phyloP scores from a whole-genome alignment of 108 stramenopile genomes.

The Skeletonema potamos region DNA sequence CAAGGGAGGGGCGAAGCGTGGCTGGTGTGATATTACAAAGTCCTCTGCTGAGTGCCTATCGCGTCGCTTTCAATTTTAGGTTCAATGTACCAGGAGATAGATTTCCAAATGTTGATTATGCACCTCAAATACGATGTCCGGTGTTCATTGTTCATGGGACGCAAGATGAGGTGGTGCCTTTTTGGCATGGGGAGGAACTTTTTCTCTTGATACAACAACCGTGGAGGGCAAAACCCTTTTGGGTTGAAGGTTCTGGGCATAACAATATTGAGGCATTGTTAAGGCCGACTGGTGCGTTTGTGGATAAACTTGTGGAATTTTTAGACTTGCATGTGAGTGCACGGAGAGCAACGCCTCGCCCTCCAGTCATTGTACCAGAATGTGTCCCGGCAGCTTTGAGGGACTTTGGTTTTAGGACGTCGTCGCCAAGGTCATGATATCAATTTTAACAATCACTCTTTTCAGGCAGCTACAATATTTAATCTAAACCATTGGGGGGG shows the following conservation, averaged over 20 bases:
- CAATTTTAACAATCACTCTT: too few species aligned
- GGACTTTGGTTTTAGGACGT: constrained; percentile 25
- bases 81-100: constrained; percentile 86
- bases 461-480: too few species aligned
- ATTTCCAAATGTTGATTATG: constrained; percentile 94
- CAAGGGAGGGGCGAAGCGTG: constrained; percentile 73
- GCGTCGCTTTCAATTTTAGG: constrained; percentile 92
- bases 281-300: constrained; percentile 76
- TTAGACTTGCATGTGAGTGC: constrained; percentile 82
- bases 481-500: not conserved
- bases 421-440: not conserved
- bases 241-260: constrained; percentile 91
- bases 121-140: constrained; percentile 80
- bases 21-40: constrained; percentile 85
- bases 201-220: constrained; percentile 83
- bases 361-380: constrained; percentile 69
- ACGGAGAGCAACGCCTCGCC: constrained; percentile 58
- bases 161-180: constrained; percentile 94
- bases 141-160: constrained; percentile 94
- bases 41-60: constrained; percentile 82
- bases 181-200: constrained; percentile 93
- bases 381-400: constrained; percentile 54
- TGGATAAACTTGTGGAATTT: constrained; percentile 82
- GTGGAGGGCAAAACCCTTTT: constrained; percentile 91
- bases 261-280: constrained; percentile 93